phyloP scores from a whole-genome alignment of 331 rosid genomes.

The Rhamnella rubrinervis region DNA sequence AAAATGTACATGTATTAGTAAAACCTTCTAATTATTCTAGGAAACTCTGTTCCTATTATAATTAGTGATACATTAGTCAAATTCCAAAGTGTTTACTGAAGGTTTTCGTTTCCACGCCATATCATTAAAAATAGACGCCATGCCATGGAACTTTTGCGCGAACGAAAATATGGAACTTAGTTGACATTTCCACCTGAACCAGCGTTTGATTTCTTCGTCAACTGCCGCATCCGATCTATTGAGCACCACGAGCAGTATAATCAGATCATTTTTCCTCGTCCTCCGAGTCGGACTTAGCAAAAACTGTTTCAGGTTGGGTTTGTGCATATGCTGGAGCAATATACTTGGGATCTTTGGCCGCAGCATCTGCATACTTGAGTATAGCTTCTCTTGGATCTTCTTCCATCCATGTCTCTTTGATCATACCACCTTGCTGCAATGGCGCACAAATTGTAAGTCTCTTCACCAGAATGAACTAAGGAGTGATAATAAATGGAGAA shows the following conservation, averaged over 20 bases:
- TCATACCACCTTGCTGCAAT: conserved; percentile 93
- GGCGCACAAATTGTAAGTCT: conserved; percentile 21
- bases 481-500: neutral
- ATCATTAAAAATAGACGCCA: no score
- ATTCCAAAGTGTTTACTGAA: no score
- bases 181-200: no score
- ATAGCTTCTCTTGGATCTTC: conserved; percentile 99
- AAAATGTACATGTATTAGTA: no score
- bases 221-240: no score
- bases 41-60: no score
- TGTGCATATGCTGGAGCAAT: conserved; percentile 96
- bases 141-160: no score
- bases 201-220: no score
- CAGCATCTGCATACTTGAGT: conserved; percentile 87
- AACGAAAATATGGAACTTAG: no score
- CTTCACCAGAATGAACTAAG: conserved; percentile 18
- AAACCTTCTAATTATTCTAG: no score
- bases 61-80: no score
- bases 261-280: conserved; percentile 75
- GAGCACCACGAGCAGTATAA: neutral
- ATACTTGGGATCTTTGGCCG: conserved; percentile 81
- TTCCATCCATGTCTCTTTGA: conserved; percentile 99
- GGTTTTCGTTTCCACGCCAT: no score
- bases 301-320: conserved; percentile 90
- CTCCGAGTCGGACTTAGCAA: conserved; percentile 85